Evolutionary conservation across 257 asterid species (phyloP), one percentile per base, ranked within the genome.

Genomic region (Solanum clarkiae): DNA sequence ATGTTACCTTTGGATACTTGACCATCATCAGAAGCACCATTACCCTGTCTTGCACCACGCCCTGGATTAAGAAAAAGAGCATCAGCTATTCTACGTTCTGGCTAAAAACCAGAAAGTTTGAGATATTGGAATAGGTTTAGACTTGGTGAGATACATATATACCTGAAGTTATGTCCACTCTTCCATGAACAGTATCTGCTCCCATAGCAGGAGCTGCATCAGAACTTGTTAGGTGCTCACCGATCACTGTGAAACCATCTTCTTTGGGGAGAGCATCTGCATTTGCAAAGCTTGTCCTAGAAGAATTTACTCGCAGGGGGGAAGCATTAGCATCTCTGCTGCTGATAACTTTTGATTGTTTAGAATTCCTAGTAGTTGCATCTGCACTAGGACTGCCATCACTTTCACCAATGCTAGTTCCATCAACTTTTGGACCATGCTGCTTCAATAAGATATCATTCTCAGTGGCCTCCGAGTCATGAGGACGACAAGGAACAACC

Each of bases 401-500:
- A 86, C 93, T 91, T 84, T 92, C 98, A 74, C 71, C 89, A 63
- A 87, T 69, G 87, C 87, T 84, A 40, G 92, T 80, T 56, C 88
- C 86, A 26, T 84, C 72, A 56, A 80, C 86, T 91, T 90, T 90
- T 49, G 82, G 66, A 54, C 87, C 82, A 80, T 82, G 90, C 65
- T 51, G 85, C 82, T 90, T 89, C 56, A 97, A 89, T 83, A 85
- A 84, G 77, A 80, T 84, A 81, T 89, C 94, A 89, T 90, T 95
- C 82, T 90, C 98, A 29, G 85, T 68, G 88, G 74, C 86, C 51
- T 91, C 94, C 18, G 90, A 83, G 83, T 79, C 92, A 89, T 77
- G 89, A 54, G 89, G 88, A 51, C 90, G 92, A 86, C 94, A 89
- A 80, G 91, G 90, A 85, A 95, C 91, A 75, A 96, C 98, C 86